phyloP scores from a whole-genome alignment of 139 green algal genomes.

The Chlamydomonas urium region DNA sequence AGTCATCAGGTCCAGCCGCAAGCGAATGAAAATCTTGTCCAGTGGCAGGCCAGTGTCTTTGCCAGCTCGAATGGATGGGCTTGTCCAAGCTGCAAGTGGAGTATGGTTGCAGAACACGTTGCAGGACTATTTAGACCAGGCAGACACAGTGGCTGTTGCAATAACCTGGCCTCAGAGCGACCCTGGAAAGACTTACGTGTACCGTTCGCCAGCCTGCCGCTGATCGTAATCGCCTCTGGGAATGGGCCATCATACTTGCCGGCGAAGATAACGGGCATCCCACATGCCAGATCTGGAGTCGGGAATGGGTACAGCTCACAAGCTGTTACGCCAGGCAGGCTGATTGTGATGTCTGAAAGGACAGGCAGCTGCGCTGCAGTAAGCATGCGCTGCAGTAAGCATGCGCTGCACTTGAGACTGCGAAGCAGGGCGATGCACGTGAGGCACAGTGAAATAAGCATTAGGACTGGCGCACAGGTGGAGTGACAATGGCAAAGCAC shows the following conservation, averaged over 20 bases:
- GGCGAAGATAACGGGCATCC: constrained; percentile 49
- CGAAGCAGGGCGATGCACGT: too few species aligned
- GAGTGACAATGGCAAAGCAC: too few species aligned
- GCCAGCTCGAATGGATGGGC: background rate
- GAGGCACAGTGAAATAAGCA: too few species aligned
- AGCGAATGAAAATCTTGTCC: constrained; percentile 63
- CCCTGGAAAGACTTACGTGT: too few species aligned
- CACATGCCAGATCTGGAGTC: constrained; percentile 59
- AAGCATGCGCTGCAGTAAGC: constrained; percentile 58
- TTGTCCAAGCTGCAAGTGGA: constrained; percentile 6
- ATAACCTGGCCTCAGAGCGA: too few species aligned
- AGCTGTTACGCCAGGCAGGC: constrained; percentile 23
- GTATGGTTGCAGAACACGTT: constrained; percentile 16
- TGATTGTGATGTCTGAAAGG: constrained; percentile 37
- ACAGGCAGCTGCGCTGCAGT: constrained; percentile 38
- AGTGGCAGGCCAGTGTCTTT: constrained; percentile 40
- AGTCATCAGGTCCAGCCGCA: constrained; percentile 52
- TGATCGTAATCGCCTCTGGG: constrained; percentile 29
- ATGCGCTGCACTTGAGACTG: too few species aligned
- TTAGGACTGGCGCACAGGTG: too few species aligned
- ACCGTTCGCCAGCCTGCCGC: constrained; percentile 41
- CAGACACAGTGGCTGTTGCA: too few species aligned
- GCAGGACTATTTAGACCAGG: background rate
- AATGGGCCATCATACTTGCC: constrained; percentile 58
- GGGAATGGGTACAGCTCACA: constrained; percentile 59